A percentile compares a stretch with the other conserved stretches of the same genome.
These are phyloP conservation scores for Buxus sempervirens DNA, from an alignment of 164 flowering plant genomes.

Conservation along the genomic window DNA sequence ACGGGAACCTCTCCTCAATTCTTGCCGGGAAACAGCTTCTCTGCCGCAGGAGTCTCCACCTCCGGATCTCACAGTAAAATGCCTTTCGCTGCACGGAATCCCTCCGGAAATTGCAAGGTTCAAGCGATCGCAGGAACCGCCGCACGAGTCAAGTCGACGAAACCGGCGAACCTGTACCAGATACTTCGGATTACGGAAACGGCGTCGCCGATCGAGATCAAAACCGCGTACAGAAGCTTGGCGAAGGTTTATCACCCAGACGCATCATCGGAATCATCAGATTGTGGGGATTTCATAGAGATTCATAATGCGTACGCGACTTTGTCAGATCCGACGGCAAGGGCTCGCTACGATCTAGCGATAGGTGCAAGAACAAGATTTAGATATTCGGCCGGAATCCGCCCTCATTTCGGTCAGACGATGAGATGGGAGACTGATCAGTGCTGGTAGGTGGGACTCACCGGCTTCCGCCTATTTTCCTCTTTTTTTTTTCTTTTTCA, in stretches of 20 bases:
- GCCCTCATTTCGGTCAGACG: conserved; percentile 16
- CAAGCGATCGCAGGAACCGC: conserved; percentile 10
- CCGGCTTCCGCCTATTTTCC: background rate
- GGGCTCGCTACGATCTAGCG: conserved; percentile 44
- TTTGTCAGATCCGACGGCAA: conserved; percentile 69
- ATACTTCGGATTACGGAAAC: conserved; percentile 40
- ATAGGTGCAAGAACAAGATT: conserved; percentile 7
- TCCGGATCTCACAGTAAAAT: background rate
- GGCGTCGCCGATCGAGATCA: conserved; percentile 58
- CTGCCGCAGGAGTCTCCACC: background rate
- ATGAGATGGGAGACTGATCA: conserved; percentile 87
- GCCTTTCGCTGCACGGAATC: background rate
- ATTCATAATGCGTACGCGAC: conserved; percentile 72
- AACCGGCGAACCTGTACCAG: conserved; percentile 43
- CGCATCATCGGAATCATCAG: conserved; percentile 26
- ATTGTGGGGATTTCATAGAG: conserved; percentile 59
- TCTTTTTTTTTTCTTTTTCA: background rate
- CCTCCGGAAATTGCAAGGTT: background rate
- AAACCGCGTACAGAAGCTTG: conserved; percentile 60
- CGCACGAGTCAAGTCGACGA: background rate
- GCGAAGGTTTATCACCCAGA: conserved; percentile 76
- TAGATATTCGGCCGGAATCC: background rate
- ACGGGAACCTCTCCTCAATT: background rate
- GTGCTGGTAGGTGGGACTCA: conserved; percentile 54
- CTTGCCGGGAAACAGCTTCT: background rate